These are phyloP conservation scores for Carpinus viminea DNA, from an alignment of 306 rosid species.

Conservation along the genomic window DNA sequence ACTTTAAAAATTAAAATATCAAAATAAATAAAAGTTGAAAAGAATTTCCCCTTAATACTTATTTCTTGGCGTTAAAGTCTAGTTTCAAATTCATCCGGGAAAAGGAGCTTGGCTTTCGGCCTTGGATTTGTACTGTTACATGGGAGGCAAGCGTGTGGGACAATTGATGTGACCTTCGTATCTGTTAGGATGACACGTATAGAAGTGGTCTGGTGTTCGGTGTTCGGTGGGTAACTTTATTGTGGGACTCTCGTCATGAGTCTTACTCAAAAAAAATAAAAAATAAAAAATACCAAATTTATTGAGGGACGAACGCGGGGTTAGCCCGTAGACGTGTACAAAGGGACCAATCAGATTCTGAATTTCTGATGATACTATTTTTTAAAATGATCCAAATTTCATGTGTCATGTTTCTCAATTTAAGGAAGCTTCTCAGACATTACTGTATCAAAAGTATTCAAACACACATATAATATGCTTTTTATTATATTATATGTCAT, in stretches of 20 bases:
- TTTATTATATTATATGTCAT: background rate
- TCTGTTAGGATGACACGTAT: background rate
- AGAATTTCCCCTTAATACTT: no score
- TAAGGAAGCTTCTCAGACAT: no score
- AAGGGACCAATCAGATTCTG: background rate
- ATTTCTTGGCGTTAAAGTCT: no score
- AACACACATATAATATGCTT: background rate
- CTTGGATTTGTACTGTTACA: no score
- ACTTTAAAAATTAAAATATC: no score
- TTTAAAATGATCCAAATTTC: slow-evolving; percentile 43
- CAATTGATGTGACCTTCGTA: slow-evolving; percentile 47
- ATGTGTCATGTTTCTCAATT: slow-evolving; percentile 27
- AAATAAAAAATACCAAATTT: no score
- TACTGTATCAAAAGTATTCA: slow-evolving; percentile 21
- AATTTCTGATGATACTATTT: background rate
- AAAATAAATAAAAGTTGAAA: no score
- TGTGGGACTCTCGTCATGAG: no score
- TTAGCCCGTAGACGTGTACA: slow-evolving; percentile 48
- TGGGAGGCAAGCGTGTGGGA: slow-evolving; percentile 64
- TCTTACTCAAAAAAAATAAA: no score
- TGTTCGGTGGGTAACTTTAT: slow-evolving; percentile 28
- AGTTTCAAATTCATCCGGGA: no score
- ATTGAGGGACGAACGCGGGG: slow-evolving; percentile 68
- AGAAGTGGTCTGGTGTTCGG: slow-evolving; percentile 62
- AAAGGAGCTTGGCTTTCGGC: no score